phyloP scores from a whole-genome alignment of 1,139 yeast genomes.

The Geotrichum australiense region DNA sequence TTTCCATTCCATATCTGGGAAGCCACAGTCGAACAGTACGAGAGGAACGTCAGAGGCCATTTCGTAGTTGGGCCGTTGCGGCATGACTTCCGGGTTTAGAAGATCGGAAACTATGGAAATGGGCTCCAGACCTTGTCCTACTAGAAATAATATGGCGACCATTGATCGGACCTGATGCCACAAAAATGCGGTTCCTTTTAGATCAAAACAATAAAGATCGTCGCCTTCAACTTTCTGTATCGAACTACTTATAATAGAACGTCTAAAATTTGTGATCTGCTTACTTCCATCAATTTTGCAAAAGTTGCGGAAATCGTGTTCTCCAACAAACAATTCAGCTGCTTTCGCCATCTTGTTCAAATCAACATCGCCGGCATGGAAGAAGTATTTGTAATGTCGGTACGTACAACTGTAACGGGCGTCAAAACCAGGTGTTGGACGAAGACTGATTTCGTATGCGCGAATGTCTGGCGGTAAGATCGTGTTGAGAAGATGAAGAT shows the following conservation, averaged over 20 bases:
- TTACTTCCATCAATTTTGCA: conserved; percentile 93
- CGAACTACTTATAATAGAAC: conserved; percentile 42
- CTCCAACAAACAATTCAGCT: conserved; percentile 59
- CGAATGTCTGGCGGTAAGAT: conserved; percentile 75
- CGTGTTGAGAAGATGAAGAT: conserved; percentile 66
- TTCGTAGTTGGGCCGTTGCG: conserved; percentile 72
- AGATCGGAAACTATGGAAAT: conserved; percentile 53
- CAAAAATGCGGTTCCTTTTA: conserved; percentile 82
- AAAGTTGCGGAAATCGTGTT: conserved; percentile 87
- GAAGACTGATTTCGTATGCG: conserved; percentile 70
- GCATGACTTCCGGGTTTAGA: conserved; percentile 50
- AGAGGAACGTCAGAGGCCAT: conserved; percentile 94
- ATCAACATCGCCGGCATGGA: conserved; percentile 49
- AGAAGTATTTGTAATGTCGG: conserved; percentile 81
- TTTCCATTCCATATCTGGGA: conserved; percentile 60
- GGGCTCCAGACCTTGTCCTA: conserved; percentile 71
- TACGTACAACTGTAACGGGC: conserved; percentile 84
- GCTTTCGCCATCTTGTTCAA: conserved; percentile 63
- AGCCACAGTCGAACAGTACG: conserved; percentile 81
- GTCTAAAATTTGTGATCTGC: conserved; percentile 68
- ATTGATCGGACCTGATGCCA: conserved; percentile 99
- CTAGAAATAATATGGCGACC: conserved; percentile 72
- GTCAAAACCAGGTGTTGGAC: conserved; percentile 79
- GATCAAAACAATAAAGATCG: conserved; percentile 54
- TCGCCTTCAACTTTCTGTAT: conserved; percentile 24